phyloP scores from a whole-genome alignment of 2,329 filamentous ascomycete genomes.

The Fonsecaea nubica region DNA sequence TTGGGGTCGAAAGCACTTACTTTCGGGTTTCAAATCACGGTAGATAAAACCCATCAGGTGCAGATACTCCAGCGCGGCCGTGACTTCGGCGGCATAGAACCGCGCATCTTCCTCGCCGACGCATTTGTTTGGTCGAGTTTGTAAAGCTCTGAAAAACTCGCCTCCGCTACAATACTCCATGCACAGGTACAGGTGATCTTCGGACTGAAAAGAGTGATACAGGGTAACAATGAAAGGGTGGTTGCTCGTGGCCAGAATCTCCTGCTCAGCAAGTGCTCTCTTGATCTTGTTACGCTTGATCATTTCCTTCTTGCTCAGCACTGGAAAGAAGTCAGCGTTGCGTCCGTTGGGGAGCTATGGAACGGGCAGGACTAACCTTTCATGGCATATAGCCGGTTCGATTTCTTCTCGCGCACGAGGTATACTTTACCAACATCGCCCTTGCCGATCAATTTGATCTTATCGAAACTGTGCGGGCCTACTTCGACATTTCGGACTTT shows the following conservation, averaged over 20 bases:
- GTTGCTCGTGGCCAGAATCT: slow-evolving; percentile 97
- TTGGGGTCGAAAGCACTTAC: slow-evolving; percentile 59
- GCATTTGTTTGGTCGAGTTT: slow-evolving; percentile 95
- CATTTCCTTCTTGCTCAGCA: slow-evolving; percentile 99
- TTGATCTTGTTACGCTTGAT: slow-evolving; percentile 99
- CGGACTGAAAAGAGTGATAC: slow-evolving; percentile 98
- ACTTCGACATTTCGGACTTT: slow-evolving; percentile 98
- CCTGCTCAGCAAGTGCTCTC: slow-evolving; percentile 93
- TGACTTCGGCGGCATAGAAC: slow-evolving; percentile 98
- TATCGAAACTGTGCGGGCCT: slow-evolving; percentile 93
- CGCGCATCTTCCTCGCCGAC: slow-evolving; percentile 95
- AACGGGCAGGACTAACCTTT: slow-evolving; percentile 70
- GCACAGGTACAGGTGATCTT: slow-evolving; percentile 97
- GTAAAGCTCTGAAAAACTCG: slow-evolving; percentile 95
- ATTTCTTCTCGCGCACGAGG: slow-evolving; percentile 97
- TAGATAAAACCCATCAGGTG: slow-evolving; percentile 99
- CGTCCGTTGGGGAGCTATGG: background rate
- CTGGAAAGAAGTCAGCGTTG: slow-evolving; percentile 60
- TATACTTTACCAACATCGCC: slow-evolving; percentile 99
- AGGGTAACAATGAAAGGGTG: slow-evolving; percentile 98
- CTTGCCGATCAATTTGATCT: slow-evolving; percentile 99
- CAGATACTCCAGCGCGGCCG: slow-evolving; percentile 92
- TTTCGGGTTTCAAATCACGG: slow-evolving; percentile 94
- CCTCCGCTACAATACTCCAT: slow-evolving; percentile 99
- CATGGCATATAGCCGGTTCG: slow-evolving; percentile 93